phyloP scores from a whole-genome alignment of 169 alveolate species.

The Cryptosporidium meleagridis region DNA sequence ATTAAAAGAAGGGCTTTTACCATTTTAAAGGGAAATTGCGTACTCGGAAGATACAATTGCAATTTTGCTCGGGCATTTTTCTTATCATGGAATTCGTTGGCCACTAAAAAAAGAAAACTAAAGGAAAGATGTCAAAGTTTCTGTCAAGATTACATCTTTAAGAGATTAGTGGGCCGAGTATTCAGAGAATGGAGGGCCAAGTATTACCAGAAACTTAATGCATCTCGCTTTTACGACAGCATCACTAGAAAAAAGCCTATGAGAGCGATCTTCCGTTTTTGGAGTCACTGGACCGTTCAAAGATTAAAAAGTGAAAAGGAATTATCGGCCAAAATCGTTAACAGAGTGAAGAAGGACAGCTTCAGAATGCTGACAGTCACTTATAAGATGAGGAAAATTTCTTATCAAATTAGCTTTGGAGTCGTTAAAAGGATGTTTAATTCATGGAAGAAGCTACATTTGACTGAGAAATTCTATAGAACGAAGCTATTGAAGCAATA shows the following conservation, averaged over 20 bases:
- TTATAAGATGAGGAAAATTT: background rate
- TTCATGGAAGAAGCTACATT: background rate
- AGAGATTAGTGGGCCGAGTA: background rate
- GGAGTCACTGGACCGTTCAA: background rate
- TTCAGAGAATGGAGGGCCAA: background rate
- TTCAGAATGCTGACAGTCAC: background rate
- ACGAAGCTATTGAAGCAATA: background rate
- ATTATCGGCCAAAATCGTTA: background rate
- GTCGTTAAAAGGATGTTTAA: background rate
- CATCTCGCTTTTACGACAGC: background rate
- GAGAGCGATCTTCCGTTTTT: background rate
- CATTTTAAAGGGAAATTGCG: background rate
- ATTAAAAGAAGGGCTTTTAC: background rate
- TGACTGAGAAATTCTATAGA: background rate
- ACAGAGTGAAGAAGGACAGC: background rate
- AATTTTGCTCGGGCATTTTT: background rate
- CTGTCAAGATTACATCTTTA: background rate
- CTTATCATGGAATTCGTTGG: background rate
- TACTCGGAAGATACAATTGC: background rate
- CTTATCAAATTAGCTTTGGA: background rate
- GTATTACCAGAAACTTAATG: slow-evolving; percentile 1
- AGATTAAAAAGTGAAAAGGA: background rate
- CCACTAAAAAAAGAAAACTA: background rate
- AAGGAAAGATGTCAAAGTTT: background rate
- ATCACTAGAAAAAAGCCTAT: slow-evolving; percentile 16